Evolutionary conservation across 305 asterid species (phyloP).

Genomic region (Fraxinus floribunda): DNA sequence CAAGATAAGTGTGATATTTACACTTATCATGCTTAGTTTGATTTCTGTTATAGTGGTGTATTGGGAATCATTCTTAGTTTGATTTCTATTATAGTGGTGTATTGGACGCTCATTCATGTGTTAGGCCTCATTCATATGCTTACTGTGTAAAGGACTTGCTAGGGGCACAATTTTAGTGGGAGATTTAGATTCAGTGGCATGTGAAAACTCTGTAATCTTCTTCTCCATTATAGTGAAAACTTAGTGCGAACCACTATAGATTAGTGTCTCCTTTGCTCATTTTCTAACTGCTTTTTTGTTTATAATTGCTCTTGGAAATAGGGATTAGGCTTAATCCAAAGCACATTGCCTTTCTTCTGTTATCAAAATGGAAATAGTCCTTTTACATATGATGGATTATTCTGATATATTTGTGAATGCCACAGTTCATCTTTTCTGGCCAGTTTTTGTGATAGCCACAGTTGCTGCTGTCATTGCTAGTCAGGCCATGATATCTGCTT

Average conservation of each 20-base stretch:
- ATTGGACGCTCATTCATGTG: neutral
- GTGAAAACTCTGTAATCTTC: neutral
- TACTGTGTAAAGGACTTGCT: neutral
- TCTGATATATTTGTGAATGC: conserved; percentile 28
- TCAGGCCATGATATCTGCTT: conserved; percentile 98
- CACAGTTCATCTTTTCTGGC: conserved; percentile 85
- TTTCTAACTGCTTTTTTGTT: neutral
- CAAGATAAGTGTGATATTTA: too few species aligned
- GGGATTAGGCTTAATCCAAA: neutral
- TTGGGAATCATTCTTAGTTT: too few species aligned
- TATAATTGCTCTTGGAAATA: neutral
- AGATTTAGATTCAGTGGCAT: neutral
- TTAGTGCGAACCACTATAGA: neutral
- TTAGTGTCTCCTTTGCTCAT: neutral
- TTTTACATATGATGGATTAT: neutral
- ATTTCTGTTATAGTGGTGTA: too few species aligned
- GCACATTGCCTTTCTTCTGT: neutral
- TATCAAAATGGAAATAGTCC: neutral
- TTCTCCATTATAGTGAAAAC: neutral
- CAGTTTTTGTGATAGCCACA: conserved; percentile 77
- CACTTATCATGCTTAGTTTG: too few species aligned
- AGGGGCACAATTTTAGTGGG: neutral
- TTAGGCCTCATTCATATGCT: neutral
- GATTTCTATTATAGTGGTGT: neutral
- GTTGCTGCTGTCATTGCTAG: conserved; percentile 98